Evolutionary conservation across 495 filamentous ascomycete genomes (phyloP).

Genomic region (Penicillium longicatenatum): DNA sequence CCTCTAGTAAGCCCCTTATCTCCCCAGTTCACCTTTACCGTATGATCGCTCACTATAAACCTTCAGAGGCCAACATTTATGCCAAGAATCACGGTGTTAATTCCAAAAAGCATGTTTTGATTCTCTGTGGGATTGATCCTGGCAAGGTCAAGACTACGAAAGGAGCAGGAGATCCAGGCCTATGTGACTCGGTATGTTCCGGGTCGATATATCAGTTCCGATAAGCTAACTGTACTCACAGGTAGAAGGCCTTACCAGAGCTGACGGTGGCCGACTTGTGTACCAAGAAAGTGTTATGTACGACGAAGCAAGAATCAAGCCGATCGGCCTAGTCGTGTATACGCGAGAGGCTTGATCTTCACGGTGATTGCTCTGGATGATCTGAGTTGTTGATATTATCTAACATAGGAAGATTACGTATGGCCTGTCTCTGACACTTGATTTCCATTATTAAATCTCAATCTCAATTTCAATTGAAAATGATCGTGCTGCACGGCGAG

Average conservation of each 20-base stretch:
- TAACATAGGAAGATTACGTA: too few species aligned
- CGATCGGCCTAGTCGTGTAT: neutral
- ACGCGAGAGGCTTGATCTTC: neutral
- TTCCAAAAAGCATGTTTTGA: neutral
- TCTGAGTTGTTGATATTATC: too few species aligned
- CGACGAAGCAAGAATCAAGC: neutral
- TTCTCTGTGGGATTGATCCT: neutral
- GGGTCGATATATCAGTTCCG: neutral
- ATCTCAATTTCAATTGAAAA: too few species aligned
- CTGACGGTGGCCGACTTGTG: neutral
- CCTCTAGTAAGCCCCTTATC: neutral
- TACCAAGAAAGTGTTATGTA: neutral
- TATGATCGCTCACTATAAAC: neutral
- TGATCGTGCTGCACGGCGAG: too few species aligned
- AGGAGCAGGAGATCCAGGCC: neutral
- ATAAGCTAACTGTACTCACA: neutral
- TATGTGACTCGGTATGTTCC: neutral
- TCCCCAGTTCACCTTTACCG: neutral
- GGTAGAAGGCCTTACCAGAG: neutral
- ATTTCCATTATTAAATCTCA: too few species aligned
- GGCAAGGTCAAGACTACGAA: neutral
- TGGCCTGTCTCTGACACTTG: too few species aligned
- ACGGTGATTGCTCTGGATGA: too few species aligned
- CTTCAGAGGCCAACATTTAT: neutral
- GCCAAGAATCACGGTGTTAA: neutral